Base-by-base conservation (phyloP, 2,329 filamentous ascomycete genomes). In the Chaetomiaceae sp. region DNA sequence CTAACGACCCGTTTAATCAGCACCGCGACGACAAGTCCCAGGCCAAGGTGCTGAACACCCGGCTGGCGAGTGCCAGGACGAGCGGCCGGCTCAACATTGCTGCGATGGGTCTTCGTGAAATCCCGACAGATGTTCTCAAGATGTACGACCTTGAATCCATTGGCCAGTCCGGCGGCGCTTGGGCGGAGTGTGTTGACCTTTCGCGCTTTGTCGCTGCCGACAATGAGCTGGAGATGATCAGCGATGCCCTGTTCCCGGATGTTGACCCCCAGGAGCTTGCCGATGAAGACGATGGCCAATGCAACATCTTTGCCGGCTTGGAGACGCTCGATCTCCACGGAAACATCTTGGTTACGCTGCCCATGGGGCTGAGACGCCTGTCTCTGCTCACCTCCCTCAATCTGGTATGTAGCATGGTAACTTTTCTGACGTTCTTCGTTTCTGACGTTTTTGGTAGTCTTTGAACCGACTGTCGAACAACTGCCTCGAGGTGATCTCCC, bases 121-220 rank as follows among this genome's bases (percentile, higher is more conserved):
- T 99, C 3, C 93, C 93, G 0, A 69, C 79, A 1, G 88, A 95
- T 63, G 87, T 97, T 0, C 72, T 95, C 69, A 82, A 83, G 48
- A 97, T 97, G 91, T 97, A 96, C 65, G 87, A 90, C 60, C 74
- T 88, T 16, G 83, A 90, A 47, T 77, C 79, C 1, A 76, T 83
- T 49, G 81, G 85, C 33, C 75, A 73, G 12, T 72, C 78, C 19
- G 81, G 78, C 31, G 79, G 83, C 10, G 82, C 85, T 30, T 97
- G 93, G 93, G 90, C 90, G 2, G 92, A 97, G 67, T 86, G 87
- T 53, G 89, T 97, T 10, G 92, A 97, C 63, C 71, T 97, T 40
- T 86, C 85, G 1, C 83, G 86, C 54, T 83, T 97, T 44, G 81
- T 93, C 57, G 90, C 87, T 5, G 90, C 92, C 8, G 90, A 96